Evolutionary conservation across 768 basidiomycete genomes (phyloP).

Genomic region (Mycena pura): DNA sequence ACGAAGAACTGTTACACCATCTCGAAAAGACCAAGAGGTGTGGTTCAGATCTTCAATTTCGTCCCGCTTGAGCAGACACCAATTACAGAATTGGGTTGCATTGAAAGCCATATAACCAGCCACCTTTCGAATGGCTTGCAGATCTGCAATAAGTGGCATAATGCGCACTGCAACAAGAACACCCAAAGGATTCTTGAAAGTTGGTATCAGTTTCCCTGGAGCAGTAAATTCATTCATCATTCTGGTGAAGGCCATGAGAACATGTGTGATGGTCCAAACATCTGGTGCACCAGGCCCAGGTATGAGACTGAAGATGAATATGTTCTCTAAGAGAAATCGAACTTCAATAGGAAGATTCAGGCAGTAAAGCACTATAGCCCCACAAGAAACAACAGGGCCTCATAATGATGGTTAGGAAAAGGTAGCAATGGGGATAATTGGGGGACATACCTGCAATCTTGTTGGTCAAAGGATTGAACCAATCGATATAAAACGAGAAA

Average conservation of each 20-base stretch:
- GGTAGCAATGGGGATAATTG: not conserved
- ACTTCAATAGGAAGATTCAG: not conserved
- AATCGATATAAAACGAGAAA: not conserved
- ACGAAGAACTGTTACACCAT: not conserved
- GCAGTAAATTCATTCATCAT: not conserved
- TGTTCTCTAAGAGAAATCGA: not conserved
- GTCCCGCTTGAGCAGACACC: not conserved
- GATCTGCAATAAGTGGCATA: not conserved
- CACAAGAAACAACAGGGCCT: not conserved
- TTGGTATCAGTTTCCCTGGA: not conserved
- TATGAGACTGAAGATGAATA: not conserved
- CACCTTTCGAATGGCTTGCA: not conserved
- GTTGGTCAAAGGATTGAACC: not conserved
- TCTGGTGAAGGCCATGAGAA: not conserved
- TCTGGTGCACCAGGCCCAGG: not conserved
- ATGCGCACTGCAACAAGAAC: not conserved
- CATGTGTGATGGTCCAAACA: not conserved
- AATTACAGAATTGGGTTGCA: not conserved
- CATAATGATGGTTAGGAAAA: not conserved
- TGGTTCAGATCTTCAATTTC: slow-evolving; percentile 13
- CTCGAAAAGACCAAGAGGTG: not conserved
- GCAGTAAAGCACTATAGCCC: not conserved
- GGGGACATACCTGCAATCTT: not conserved
- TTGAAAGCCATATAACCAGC: slow-evolving; percentile 13
- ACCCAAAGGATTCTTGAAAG: not conserved